Evolutionary conservation across 2,329 filamentous ascomycete species (phyloP).

Genomic region (Paecilomyces sp.): DNA sequence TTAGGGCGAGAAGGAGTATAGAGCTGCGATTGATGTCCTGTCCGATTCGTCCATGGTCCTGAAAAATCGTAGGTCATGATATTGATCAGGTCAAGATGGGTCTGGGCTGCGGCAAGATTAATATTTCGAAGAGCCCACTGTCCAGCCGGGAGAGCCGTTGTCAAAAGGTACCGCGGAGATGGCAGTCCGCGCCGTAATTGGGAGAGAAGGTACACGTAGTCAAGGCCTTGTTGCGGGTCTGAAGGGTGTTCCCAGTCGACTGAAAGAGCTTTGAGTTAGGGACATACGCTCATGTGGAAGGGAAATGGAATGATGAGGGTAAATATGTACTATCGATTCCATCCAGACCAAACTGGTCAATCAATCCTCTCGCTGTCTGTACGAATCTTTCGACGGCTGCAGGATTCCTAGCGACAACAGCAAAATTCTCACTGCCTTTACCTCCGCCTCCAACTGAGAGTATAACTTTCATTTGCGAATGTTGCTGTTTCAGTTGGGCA

Average conservation of each 20-base stretch:
- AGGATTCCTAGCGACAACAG: constrained; percentile 56
- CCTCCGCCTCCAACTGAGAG: constrained; percentile 67
- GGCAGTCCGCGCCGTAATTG: constrained; percentile 61
- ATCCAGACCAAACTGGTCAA: constrained; percentile 64
- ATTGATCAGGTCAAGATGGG: constrained; percentile 68
- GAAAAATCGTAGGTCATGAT: constrained; percentile 76
- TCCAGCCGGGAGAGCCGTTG: constrained; percentile 64
- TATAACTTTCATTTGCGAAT: constrained; percentile 66
- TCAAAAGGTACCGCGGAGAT: constrained; percentile 60
- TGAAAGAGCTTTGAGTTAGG: constrained; percentile 24
- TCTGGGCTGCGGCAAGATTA: constrained; percentile 54
- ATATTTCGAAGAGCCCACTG: constrained; percentile 62
- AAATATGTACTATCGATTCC: constrained; percentile 62
- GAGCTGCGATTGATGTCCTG: constrained; percentile 71
- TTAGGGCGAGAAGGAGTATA: constrained; percentile 50
- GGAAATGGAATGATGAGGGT: not conserved
- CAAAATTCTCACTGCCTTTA: constrained; percentile 59
- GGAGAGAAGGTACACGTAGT: constrained; percentile 64
- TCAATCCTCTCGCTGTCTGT: constrained; percentile 56
- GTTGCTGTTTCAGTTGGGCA: constrained; percentile 62
- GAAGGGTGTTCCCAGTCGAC: constrained; percentile 77
- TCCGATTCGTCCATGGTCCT: constrained; percentile 60
- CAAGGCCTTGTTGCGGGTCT: constrained; percentile 56
- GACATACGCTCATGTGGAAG: not conserved
- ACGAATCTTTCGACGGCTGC: constrained; percentile 62